Percentiles rank a stretch among this genome's conserved stretches.
Evolutionary conservation across 2,329 filamentous ascomycete species (phyloP).

Genomic region (Ophiostoma ips): DNA sequence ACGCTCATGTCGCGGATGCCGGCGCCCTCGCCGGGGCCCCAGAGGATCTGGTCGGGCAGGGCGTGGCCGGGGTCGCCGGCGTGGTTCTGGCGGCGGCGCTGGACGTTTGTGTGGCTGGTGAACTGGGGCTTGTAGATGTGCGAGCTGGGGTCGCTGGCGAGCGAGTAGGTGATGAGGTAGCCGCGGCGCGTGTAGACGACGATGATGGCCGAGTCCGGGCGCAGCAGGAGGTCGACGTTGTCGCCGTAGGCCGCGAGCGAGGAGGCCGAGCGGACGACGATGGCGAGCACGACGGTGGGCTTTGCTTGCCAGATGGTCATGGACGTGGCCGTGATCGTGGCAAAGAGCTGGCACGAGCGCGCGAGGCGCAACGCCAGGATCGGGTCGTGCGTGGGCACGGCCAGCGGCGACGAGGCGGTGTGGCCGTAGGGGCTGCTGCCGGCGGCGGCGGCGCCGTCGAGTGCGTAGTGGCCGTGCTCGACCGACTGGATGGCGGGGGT

Average conservation of each 20-base stretch:
- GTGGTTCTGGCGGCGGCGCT: slow-evolving; percentile 47
- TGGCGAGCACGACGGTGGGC: slow-evolving; percentile 79
- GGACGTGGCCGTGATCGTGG: slow-evolving; percentile 69
- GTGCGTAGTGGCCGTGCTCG: slow-evolving; percentile 35
- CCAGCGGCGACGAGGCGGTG: not conserved
- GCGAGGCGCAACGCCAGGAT: slow-evolving; percentile 66
- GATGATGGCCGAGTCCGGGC: slow-evolving; percentile 83
- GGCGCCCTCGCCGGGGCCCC: slow-evolving; percentile 67
- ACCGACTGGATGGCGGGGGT: slow-evolving; percentile 46
- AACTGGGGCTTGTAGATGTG: slow-evolving; percentile 79
- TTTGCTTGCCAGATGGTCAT: slow-evolving; percentile 96
- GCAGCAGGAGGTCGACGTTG: slow-evolving; percentile 72
- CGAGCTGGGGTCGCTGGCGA: slow-evolving; percentile 70
- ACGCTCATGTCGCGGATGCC: slow-evolving; percentile 79
- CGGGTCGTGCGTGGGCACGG: slow-evolving; percentile 41
- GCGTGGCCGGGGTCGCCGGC: slow-evolving; percentile 40
- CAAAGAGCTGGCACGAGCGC: slow-evolving; percentile 68
- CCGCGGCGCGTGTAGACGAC: slow-evolving; percentile 77
- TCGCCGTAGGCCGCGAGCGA: slow-evolving; percentile 74
- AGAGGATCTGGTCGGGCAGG: slow-evolving; percentile 47
- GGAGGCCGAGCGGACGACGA: slow-evolving; percentile 65
- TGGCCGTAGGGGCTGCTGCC: slow-evolving; percentile 15
- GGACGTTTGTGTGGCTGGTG: slow-evolving; percentile 49
- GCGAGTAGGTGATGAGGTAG: slow-evolving; percentile 86
- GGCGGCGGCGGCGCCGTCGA: slow-evolving; percentile 18